Base-by-base conservation (phyloP, 2,329 filamentous ascomycete species). In the Paraconiothyrium sp. region DNA sequence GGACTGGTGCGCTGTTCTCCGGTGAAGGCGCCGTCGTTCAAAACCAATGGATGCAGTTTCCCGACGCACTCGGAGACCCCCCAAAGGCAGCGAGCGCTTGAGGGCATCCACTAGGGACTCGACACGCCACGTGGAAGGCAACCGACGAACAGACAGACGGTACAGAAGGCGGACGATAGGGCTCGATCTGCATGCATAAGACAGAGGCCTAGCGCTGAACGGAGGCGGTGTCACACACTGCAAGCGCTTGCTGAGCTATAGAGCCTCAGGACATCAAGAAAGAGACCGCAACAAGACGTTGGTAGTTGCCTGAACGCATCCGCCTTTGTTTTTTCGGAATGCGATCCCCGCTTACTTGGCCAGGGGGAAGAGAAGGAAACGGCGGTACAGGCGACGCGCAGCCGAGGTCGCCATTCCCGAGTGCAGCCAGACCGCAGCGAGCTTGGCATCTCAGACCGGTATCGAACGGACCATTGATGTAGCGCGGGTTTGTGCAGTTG, bases 61-160 rank as follows among this genome's bases (percentile, higher is more conserved):
- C 27, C 22, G 24, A 30, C 4, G 14, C 27, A 49, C 22, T 27
- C 13, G 27, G 2, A 13, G 24, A 16, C 46, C 27, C 22, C 22
- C 32, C 46, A 14, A 32, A 16, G 24, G 46, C 46, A 49, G 13
- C 27, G 46, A 49, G 46, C 46, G 46, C 16, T 16, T 32, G 9
- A 9, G 24, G 14, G 32, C 46, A 49, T 13, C 37, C 37, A n/a
- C 22, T 49, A 4, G 24, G 24, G 46, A 49, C 46, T 32, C 46
- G 46, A 32, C 46, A 32, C 46, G 46, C 46, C 46, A 32, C 27
- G 46, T 49, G 46, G 46, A 49, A 32, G 27, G 46, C 24, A 32
- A 27, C 24, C 13, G 46, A 32, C 4, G 13, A 27, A 27, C 46
- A 49, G 46, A 13, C 5, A 49, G 27, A 2, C 27, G 46, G 46